These are phyloP conservation scores for Pichia sp. DNA, from an alignment of 1,139 yeast genomes.

Conservation along the genomic window DNA sequence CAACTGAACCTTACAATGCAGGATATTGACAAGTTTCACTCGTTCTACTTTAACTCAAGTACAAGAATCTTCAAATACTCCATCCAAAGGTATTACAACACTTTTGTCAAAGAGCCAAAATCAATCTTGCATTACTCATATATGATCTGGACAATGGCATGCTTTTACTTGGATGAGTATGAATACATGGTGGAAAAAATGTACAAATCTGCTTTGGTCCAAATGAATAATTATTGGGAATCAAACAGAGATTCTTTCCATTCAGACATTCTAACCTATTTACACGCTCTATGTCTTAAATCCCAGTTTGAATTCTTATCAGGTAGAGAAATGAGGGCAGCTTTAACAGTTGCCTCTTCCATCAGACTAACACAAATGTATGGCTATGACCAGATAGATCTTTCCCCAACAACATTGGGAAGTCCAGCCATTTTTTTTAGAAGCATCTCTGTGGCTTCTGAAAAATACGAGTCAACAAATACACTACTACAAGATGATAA, in stretches of 20 bases:
- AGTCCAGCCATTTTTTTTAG: slow-evolving; percentile 22
- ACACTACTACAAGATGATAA: slow-evolving; percentile 21
- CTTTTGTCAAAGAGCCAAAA: slow-evolving; percentile 21
- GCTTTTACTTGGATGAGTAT: slow-evolving; percentile 21
- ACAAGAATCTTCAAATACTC: slow-evolving; percentile 22
- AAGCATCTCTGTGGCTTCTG: slow-evolving; percentile 14
- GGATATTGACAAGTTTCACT: slow-evolving; percentile 24
- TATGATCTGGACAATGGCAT: slow-evolving; percentile 25
- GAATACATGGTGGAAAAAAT: slow-evolving; percentile 18
- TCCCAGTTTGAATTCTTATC: slow-evolving; percentile 27
- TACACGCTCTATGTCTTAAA: slow-evolving; percentile 25
- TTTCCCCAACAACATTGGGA: slow-evolving; percentile 21
- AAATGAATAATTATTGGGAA: slow-evolving; percentile 23
- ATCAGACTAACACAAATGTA: slow-evolving; percentile 29
- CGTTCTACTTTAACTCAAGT: slow-evolving; percentile 16
- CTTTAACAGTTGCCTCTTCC: slow-evolving; percentile 25
- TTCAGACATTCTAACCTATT: slow-evolving; percentile 24
- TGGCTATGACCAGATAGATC: slow-evolving; percentile 30
- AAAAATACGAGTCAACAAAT: slow-evolving; percentile 12
- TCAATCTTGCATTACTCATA: slow-evolving; percentile 22
- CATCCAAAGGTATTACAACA: slow-evolving; percentile 20
- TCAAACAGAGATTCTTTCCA: slow-evolving; percentile 16
- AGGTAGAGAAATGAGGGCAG: slow-evolving; percentile 27
- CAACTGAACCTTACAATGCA: slow-evolving; percentile 22
- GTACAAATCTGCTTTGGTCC: slow-evolving; percentile 19